phyloP scores from a whole-genome alignment of 208 protist genomes.

The Acanthamoeba lenticulata region DNA sequence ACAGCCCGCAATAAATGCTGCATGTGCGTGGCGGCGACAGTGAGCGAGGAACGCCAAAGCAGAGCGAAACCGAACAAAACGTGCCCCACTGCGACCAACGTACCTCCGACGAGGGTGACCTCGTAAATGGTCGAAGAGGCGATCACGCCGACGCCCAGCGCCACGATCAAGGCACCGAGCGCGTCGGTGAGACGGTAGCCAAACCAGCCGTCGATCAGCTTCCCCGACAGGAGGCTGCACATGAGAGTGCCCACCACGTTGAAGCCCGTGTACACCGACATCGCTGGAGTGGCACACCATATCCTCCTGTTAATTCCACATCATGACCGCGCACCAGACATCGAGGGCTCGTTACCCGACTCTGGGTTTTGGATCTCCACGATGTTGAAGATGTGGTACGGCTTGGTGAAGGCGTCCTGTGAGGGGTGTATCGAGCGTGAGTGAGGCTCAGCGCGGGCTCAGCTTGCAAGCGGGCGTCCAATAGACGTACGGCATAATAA shows the following conservation, averaged over 20 bases:
- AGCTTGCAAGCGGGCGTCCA: not conserved
- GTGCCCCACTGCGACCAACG: not conserved
- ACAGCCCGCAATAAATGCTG: not conserved
- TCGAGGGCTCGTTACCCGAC: not conserved
- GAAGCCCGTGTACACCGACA: not conserved
- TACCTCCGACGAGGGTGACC: not conserved
- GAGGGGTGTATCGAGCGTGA: not conserved
- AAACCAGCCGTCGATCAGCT: conserved; percentile 18
- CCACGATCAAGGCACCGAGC: not conserved
- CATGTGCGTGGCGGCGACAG: not conserved
- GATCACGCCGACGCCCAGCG: not conserved
- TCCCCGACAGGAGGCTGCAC: not conserved
- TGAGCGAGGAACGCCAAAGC: not conserved
- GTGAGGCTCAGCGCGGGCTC: not conserved
- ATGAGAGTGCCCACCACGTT: not conserved
- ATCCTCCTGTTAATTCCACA: too few species aligned
- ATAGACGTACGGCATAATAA: not conserved
- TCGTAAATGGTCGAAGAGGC: not conserved
- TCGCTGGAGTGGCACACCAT: not conserved
- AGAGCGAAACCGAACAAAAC: not conserved
- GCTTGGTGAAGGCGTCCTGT: not conserved
- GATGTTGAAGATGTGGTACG: not conserved
- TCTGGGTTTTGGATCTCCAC: not conserved
- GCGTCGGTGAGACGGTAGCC: not conserved
- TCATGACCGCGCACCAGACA: not conserved